Percentiles rank a stretch among this genome's conserved stretches.
Evolutionary conservation across 2,329 filamentous ascomycete genomes (phyloP).

Genomic region (Emergomyces africanus): DNA sequence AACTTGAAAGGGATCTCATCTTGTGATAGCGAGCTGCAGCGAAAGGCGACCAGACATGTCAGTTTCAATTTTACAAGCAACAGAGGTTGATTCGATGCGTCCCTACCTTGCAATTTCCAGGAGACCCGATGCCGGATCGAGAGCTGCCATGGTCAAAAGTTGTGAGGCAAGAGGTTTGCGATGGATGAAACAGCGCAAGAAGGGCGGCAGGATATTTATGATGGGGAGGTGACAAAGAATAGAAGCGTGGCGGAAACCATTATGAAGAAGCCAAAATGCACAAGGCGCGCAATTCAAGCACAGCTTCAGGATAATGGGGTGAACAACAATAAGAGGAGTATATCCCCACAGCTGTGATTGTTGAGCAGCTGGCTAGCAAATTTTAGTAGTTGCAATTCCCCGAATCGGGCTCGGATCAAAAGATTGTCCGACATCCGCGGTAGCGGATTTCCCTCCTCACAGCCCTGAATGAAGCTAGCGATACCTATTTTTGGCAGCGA

Average conservation of each 20-base stretch:
- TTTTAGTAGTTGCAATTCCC: too few species aligned
- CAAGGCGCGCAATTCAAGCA: not conserved
- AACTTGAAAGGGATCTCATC: constrained; percentile 94
- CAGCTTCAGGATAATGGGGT: too few species aligned
- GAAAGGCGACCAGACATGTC: not conserved
- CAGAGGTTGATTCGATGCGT: not conserved
- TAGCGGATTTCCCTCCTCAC: too few species aligned
- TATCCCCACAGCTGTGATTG: not conserved
- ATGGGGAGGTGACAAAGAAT: not conserved
- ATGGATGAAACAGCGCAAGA: not conserved
- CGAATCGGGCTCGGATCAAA: not conserved
- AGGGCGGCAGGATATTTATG: not conserved
- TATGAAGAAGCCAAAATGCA: not conserved
- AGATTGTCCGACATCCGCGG: not conserved
- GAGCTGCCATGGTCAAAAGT: constrained; percentile 22
- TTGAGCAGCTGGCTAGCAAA: not conserved
- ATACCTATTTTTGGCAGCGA: too few species aligned
- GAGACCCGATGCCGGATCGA: constrained; percentile 28
- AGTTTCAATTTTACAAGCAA: not conserved
- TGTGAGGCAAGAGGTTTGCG: not conserved
- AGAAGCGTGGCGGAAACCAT: not conserved
- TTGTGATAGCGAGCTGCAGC: constrained; percentile 54
- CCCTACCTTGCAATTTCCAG: constrained; percentile 32
- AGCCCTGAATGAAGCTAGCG: too few species aligned
- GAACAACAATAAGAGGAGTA: not conserved